Evolutionary conservation across 805 yeast species (phyloP), one percentile per base, ranked within the genome.

Genomic region (Candida gorgasii): DNA sequence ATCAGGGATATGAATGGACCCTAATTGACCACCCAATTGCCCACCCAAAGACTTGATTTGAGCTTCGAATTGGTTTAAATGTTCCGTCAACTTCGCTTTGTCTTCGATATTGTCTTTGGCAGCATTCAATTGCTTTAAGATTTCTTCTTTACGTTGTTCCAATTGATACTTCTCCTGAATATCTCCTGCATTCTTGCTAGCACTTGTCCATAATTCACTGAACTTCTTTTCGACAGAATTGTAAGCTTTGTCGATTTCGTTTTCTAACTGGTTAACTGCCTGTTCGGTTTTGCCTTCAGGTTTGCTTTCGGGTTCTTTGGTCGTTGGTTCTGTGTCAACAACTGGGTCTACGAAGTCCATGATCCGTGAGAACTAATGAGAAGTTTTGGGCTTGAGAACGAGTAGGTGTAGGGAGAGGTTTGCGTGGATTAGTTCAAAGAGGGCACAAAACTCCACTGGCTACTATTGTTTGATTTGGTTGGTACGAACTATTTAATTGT

Each of bases 241-340:
- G 59, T 77, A 79, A 3, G 77, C 73, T 15, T 67, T 60, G 44
- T 78, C 80, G 18, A 84, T 72, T 33, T 76, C 80, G 32, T 63
- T 64, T 50, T 80, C 87, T 15, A 82, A 53, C 50, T 73, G 69
- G 16, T 64, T 62, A 40, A 79, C 77, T 1, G 72, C 70, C 48
- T 74, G 68, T 39, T 82, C 84, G 0, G 87, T 80, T 51, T 73
- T 47, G n/a, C 45, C 51, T n/a, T 48, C 47, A 8, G 56, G 51
- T 17, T 29, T 36, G 11, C 50, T 47, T 20, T 49, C 45, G 7
- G 55, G 48, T 30, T 19, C 35, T n/a, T n/a, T n/a, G n/a, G n/a
- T n/a, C n/a, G n/a, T n/a, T n/a, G n/a, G n/a, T n/a, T n/a, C n/a
- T n/a, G n/a, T n/a, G 12, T 50, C 46, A 1, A 54, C 55, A 13